Base-by-base conservation (phyloP, 2,329 filamentous ascomycete genomes). In the Chrysoporthe puriensis region DNA sequence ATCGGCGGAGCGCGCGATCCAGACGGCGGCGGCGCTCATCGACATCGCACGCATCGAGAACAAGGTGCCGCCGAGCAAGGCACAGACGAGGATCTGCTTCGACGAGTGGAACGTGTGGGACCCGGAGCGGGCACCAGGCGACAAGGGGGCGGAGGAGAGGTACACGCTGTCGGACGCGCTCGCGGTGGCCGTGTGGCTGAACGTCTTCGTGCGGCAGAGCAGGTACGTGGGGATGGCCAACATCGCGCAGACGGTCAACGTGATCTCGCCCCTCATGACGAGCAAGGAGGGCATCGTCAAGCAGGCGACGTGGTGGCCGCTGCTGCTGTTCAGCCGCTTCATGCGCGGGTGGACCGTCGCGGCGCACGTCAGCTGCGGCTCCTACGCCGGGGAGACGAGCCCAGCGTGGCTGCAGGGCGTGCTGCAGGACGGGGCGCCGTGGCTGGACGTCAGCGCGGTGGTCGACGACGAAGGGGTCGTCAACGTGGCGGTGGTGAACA, bases 51-150 rank as follows among this genome's bases (percentile, higher is more conserved):
- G 89, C 44, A 89, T 92, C 73, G 89, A 92, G 76, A 90, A 91
- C 76, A 79, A 81, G 52, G 84, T 90, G 0, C 84, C 89, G 0
- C 79, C 84, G 0, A 80, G 82, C 0, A 85, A 89, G n/a, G 85
- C 86, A 4, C 81, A 85, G 3, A 90, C 88, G 59, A 90, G 85
- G 63, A 92, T 94, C 76, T 94, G 91, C 82, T 94, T 94, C 75
- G 91, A 94, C 75, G 91, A 94, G 78, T 94, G 91, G 91, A 94
- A 94, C 76, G 91, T 94, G 9, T 94, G 91, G 91, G 90, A 93
- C 73, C 90, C 90, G 0, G 82, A 84, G 64, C 86, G 91, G 9
- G 91, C 91, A 0, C 90, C 90, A 0, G 91, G 91, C 18, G 88
- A 91, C 73, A 77, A 85, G 69, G 91, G 91, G 18, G 91, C 89